Percentiles rank a stretch among this genome's conserved stretches.
Evolutionary conservation across 1,284 basidiomycete species (phyloP).

Genomic region (Boletus semigastroideus): DNA sequence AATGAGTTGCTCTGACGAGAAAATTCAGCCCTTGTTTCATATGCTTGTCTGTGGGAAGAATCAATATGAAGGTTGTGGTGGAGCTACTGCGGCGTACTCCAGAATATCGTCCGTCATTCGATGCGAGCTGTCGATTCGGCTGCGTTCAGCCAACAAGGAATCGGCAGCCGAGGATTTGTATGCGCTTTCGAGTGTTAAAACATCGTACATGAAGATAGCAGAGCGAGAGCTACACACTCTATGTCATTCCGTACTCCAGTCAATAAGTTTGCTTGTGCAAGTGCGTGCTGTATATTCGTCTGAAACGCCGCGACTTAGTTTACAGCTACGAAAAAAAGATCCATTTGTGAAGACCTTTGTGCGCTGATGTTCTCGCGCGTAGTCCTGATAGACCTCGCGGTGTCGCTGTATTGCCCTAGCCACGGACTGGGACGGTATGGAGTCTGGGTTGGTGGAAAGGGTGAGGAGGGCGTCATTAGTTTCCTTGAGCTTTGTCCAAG

Average conservation of each 20-base stretch:
- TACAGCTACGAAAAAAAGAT: background rate
- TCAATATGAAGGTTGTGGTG: conserved; percentile 9
- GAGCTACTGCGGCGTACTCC: conserved; percentile 54
- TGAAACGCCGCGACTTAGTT: conserved; percentile 31
- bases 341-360: conserved; percentile 63
- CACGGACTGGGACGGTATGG: conserved; percentile 81
- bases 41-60: conserved; percentile 76
- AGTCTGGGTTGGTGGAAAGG: conserved; percentile 64
- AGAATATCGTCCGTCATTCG: conserved; percentile 93
- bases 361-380: conserved; percentile 77
- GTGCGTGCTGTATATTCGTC: conserved; percentile 80
- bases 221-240: conserved; percentile 55
- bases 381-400: conserved; percentile 87
- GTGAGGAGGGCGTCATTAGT: conserved; percentile 74
- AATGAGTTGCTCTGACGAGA: conserved; percentile 79
- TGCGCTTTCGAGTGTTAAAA: conserved; percentile 45
- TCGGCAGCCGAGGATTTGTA: conserved; percentile 92
- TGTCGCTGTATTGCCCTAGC: conserved; percentile 89
- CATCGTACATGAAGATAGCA: background rate
- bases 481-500: conserved; percentile 67
- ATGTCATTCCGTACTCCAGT: conserved; percentile 95
- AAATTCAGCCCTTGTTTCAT: conserved; percentile 96
- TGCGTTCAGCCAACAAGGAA: conserved; percentile 83
- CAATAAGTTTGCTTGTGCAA: conserved; percentile 86
- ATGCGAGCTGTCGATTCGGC: conserved; percentile 89